These are phyloP conservation scores for Curvularia sp. DNA, from an alignment of 2,329 filamentous ascomycete species.

Conservation along the genomic window DNA sequence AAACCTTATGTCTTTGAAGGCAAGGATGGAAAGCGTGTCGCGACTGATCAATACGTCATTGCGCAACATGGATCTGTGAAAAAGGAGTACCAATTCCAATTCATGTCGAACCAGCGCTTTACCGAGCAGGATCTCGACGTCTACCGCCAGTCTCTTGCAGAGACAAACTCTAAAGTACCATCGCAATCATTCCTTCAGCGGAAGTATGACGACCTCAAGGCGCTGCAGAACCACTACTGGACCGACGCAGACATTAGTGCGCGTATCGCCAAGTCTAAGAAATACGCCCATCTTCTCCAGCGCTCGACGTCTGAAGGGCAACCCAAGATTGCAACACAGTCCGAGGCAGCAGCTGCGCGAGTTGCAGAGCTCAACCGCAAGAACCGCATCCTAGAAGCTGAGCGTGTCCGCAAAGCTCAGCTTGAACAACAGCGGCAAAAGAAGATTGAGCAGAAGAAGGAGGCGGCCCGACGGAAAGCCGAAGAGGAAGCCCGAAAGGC, in stretches of 20 bases:
- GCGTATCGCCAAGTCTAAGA: slow-evolving; percentile 73
- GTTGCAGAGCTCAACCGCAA: slow-evolving; percentile 82
- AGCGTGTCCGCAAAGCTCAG: slow-evolving; percentile 89
- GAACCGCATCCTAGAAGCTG: slow-evolving; percentile 84
- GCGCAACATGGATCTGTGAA: slow-evolving; percentile 83
- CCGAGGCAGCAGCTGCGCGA: slow-evolving; percentile 75
- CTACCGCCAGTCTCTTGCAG: slow-evolving; percentile 75
- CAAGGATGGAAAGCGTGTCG: slow-evolving; percentile 74
- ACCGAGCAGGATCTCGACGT: slow-evolving; percentile 86
- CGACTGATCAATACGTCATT: slow-evolving; percentile 84
- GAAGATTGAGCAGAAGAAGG: slow-evolving; percentile 44
- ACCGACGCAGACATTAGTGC: slow-evolving; percentile 82
- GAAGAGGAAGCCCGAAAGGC: slow-evolving; percentile 61
- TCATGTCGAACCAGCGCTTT: slow-evolving; percentile 83
- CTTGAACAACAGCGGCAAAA: slow-evolving; percentile 69
- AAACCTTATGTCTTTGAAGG: slow-evolving; percentile 83
- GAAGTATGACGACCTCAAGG: slow-evolving; percentile 83
- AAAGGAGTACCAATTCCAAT: slow-evolving; percentile 87
- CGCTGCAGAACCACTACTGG: slow-evolving; percentile 78
- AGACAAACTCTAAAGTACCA: slow-evolving; percentile 74
- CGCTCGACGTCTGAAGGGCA: slow-evolving; percentile 71
- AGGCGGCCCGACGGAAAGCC: slow-evolving; percentile 56
- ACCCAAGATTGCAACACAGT: slow-evolving; percentile 61
- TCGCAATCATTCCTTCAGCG: slow-evolving; percentile 71
- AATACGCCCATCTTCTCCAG: slow-evolving; percentile 58